Evolutionary conservation across 768 basidiomycete species (phyloP), one percentile per base, ranked within the genome.

Genomic region (Mycena epipterygia): DNA sequence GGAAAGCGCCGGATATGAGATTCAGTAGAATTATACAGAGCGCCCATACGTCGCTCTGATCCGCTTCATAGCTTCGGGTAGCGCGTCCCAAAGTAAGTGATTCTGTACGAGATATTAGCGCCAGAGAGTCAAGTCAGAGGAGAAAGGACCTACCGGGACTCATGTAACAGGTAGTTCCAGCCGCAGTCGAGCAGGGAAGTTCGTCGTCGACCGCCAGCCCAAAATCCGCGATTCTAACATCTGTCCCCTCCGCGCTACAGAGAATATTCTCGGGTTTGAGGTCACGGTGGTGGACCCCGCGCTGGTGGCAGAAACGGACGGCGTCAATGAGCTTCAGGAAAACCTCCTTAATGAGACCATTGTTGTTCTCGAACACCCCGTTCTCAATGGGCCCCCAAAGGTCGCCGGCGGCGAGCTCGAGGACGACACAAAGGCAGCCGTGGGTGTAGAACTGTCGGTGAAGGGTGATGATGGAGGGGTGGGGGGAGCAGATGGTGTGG

Each of bases 231-330:
- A 90, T 74, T 67, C 83, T 82, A 46, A 89, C 80, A 52, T 75
- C 72, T 41, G 73, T 65, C 59, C 84, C 85, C 58, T 65, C 85
- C 79, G 61, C 80, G 76, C 68, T 81, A 75, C 93, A 89, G 74
- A 93, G 88, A 30, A 94, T 75, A 77, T 94, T 94, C 83, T 93
- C 93, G 1, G 93, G 93, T 81, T 94, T 71, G 11, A 66, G 48
- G 41, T 71, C 70, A 11, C 70, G 58, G 42, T 71, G 70, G 59
- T 46, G 46, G 91, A 94, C 90, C 71, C 91, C 91, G 81, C 91
- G 90, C 66, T 87, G 88, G 70, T 94, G 93, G 27, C 93, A 83
- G 76, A 93, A 93, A 5, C 85, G 84, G 6, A 32, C 29, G 17
- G 51, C 51, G 30, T 52, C 51, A 6, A 52, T 2, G 16, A 52